These are phyloP conservation scores for Trichoderma lentiforme DNA, from an alignment of 2,329 filamentous ascomycete genomes.

Conservation along the genomic window DNA sequence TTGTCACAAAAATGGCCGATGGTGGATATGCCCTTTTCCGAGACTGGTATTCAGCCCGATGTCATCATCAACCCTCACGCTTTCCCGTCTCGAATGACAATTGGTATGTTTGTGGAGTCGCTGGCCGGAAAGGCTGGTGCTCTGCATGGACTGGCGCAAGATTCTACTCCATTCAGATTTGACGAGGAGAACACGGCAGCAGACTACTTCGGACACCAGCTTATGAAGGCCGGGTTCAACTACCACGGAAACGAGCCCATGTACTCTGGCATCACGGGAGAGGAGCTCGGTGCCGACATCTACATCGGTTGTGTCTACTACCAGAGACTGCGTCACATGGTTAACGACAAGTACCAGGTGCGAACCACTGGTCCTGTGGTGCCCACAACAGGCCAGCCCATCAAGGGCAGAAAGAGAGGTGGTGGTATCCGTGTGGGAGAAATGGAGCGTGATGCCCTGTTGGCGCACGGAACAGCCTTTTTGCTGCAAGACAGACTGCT, in stretches of 20 bases:
- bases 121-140: conserved; percentile 92
- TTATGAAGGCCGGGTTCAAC: conserved; percentile 93
- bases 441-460: conserved; percentile 94
- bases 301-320: conserved; percentile 98
- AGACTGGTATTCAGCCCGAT: conserved; percentile 94
- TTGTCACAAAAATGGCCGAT: conserved; percentile 93
- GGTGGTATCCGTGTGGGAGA: conserved; percentile 99
- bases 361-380: conserved; percentile 93
- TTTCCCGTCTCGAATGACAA: conserved; percentile 99
- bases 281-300: conserved; percentile 91
- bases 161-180: conserved; percentile 93
- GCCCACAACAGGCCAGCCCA: conserved; percentile 86
- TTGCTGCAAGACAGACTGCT: conserved; percentile 90
- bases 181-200: conserved; percentile 87
- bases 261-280: conserved; percentile 95
- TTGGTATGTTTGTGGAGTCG: conserved; percentile 98
- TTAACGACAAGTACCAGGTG: conserved; percentile 99
- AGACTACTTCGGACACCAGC: conserved; percentile 94
- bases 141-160: conserved; percentile 91
- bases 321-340: conserved; percentile 97
- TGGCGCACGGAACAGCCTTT: conserved; percentile 94
- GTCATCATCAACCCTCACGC: conserved; percentile 99
- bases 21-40: conserved; percentile 92
- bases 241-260: conserved; percentile 98
- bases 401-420: conserved; percentile 93